These are phyloP conservation scores for Collybia sordida DNA, from an alignment of 768 basidiomycete species.

Conservation along the genomic window DNA sequence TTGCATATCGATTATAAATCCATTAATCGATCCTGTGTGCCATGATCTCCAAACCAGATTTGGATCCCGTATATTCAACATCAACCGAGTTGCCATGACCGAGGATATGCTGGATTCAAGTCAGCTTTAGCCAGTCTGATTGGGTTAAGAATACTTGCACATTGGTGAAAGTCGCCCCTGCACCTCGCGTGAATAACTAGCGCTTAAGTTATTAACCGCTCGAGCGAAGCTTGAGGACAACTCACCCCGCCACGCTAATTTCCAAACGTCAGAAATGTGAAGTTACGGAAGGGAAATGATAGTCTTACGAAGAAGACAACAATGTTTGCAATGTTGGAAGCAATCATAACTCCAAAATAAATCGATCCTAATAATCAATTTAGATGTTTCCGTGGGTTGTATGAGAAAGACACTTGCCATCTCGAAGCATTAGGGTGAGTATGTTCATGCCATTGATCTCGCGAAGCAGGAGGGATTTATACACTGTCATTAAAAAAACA, in stretches of 20 bases:
- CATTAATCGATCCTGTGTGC: constrained; percentile 1
- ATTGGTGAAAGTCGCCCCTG: constrained; percentile 33
- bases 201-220: not conserved
- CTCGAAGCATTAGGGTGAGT: constrained; percentile 34
- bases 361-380: constrained; percentile 27
- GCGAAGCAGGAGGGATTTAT: constrained; percentile 31
- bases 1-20: constrained; percentile 4
- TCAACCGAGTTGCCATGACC: constrained; percentile 36
- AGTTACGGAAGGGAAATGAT: not conserved
- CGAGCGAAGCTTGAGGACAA: constrained; percentile 5
- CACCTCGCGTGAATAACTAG: constrained; percentile 32
- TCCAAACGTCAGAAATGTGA: not conserved
- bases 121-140: not conserved
- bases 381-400: not conserved
- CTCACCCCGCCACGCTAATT: constrained; percentile 31
- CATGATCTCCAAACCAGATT: not conserved
- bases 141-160: constrained; percentile 20
- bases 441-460: constrained; percentile 21
- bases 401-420: constrained; percentile 25
- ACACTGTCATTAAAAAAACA: constrained; percentile 40
- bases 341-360: constrained; percentile 40
- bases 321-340: constrained; percentile 36
- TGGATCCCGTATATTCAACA: constrained; percentile 42
- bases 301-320: constrained; percentile 33
- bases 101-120: constrained; percentile 29